Evolutionary conservation across 2,329 filamentous ascomycete genomes (phyloP).

Genomic region (Anthostomella pinea): DNA sequence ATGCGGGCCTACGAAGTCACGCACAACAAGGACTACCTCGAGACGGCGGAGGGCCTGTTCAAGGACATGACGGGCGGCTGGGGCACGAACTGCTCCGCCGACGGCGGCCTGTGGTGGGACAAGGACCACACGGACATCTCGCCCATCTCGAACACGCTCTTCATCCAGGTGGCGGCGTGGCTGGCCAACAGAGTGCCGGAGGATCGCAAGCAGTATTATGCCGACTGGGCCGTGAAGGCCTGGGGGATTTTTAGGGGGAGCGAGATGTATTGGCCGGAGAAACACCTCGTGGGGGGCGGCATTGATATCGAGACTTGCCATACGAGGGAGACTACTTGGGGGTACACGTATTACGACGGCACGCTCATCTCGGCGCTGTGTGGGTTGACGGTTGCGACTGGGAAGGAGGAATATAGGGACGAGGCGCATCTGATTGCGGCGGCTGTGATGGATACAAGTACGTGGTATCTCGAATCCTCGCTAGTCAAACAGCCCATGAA

Average conservation of each 20-base stretch:
- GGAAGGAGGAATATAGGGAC: background rate
- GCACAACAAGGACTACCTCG: background rate
- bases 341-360: constrained; percentile 2
- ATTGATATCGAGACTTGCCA: background rate
- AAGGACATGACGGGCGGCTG: background rate
- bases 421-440: constrained; percentile 1
- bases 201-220: background rate
- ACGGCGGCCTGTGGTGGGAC: constrained; percentile 2
- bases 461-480: too few species aligned
- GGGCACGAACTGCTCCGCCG: constrained; percentile 2
- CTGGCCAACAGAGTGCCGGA: constrained; percentile 3
- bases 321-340: background rate
- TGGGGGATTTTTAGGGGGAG: background rate
- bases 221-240: background rate
- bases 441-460: constrained; percentile 1
- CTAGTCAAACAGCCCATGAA: too few species aligned
- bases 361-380: background rate
- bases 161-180: constrained; percentile 2
- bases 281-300: background rate
- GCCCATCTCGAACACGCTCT: constrained; percentile 2
- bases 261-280: background rate
- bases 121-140: background rate
- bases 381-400: background rate
- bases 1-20: constrained; percentile 1
- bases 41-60: background rate